A percentile compares a stretch with the other conserved stretches of the same genome.
Conservation (phyloP, 768 basidiomycete genomes). For the Cystobasidium tubakii region DNA sequence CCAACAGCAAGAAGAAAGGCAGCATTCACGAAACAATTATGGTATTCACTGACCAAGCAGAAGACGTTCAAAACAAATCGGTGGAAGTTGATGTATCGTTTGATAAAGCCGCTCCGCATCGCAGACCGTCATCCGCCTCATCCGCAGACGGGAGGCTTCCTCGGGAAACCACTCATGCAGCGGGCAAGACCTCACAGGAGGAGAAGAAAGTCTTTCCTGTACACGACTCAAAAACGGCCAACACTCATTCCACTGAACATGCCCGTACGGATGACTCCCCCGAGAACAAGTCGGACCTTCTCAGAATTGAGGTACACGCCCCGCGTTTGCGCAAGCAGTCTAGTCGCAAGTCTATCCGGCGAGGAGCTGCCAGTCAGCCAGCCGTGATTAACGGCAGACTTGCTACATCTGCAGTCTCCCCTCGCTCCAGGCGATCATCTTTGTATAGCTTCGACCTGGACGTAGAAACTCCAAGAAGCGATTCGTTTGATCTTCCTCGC, state of each 20-base stretch:
- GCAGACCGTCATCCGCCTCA: too few species aligned
- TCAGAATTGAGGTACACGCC: conserved; percentile 4
- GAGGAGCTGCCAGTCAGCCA: conserved; percentile 15
- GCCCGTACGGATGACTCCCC: neutral
- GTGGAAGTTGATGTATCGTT: neutral
- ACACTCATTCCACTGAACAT: too few species aligned
- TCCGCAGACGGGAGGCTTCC: too few species aligned
- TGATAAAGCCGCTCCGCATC: neutral
- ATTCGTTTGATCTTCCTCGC: conserved; percentile 28
- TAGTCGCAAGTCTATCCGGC: conserved; percentile 17
- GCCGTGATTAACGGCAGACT: neutral
- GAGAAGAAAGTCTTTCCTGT: neutral
- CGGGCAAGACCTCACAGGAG: conserved; percentile 5
- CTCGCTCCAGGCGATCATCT: conserved; percentile 20
- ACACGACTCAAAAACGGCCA: too few species aligned
- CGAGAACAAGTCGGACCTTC: neutral
- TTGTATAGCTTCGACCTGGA: conserved; percentile 36
- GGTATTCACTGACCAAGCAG: too few species aligned
- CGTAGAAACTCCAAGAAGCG: conserved; percentile 35
- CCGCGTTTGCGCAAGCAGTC: conserved; percentile 13
- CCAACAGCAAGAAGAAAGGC: conserved; percentile 6
- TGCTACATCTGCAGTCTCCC: conserved; percentile 3
- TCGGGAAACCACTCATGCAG: too few species aligned
- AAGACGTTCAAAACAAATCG: neutral
- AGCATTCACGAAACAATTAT: neutral